Evolutionary conservation across 1,284 basidiomycete species (phyloP), one percentile per base, ranked within the genome.

Genomic region (Ustilago bromivora): DNA sequence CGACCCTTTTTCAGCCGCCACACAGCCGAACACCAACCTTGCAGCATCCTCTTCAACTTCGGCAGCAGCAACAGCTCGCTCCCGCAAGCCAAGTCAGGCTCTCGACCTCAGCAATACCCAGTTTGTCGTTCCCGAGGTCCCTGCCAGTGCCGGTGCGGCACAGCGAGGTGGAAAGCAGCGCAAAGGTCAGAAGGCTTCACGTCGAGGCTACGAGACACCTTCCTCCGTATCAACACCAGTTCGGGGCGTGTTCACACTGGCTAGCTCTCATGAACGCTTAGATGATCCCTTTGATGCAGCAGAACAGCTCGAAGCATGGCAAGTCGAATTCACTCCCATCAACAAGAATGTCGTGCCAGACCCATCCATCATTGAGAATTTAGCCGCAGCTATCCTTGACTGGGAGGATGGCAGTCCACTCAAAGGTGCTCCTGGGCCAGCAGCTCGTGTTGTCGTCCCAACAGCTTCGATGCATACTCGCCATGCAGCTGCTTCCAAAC

Each of bases 291-390:
- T 71, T 56, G 76, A 78, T 53, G 32, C 60, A 13, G 66, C 65
- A n/a, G 81, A 82, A n/a, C 71, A 79, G 56, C 66, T 82, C 52
- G 82, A 85, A 47, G 74, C 84, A 4, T 85, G 84, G 84, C 81
- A 84, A 38, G 71, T 84, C 55, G 84, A 85, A 54, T 85, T 71
- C 62, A 83, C 84, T 4, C 81, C 80, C 10, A 72, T 80, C 55
- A 23, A 56, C n/a, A 63, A 74, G n/a, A 85, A 83, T 54, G 35
- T 81, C 46, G 78, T 85, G 2, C 64, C 71, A 1, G 77, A 84
- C 28, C 63, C 67, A 0, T 56, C 43, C 17, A 63, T 76, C 11
- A 8, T 78, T 19, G 58, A 59, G 2, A 47, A 43, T 12, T 67
- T 85, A n/a, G 78, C 73, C 15, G 54, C 64, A 12, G 71, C 74